Base-by-base conservation (phyloP, 345 rosid species). In the Eucalyptus erythrocorys region DNA sequence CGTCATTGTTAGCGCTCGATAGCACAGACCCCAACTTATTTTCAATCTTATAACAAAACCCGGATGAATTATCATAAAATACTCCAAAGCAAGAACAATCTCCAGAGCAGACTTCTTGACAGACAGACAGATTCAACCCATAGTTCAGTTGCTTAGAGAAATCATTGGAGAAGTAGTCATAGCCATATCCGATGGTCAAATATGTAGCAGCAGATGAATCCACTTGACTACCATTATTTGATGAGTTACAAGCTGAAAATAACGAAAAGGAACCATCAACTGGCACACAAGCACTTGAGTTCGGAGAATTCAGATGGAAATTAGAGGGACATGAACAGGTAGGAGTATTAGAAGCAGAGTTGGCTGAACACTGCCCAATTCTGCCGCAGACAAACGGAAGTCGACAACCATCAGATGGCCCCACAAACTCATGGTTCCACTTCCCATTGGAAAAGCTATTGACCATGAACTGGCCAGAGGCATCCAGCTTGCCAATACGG, bases 1-100 rank as follows among this genome's bases (percentile, higher is more conserved):
- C 86, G 16, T 57, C 90, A 61, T 89, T 88, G 45, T 87, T 49
- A 86, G 87, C 88, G 26, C 90, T 93, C 30, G 91, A 87, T 49
- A 92, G 93, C 55, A 97, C 48, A 64, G 99, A 95, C 88, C 99
- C 99, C 85, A 97, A 92, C 61, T 90, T 88, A 64, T 93, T 92
- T 47, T 92, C 92, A 40, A 95, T 91, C 48, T 89, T 42, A 89
- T 95, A 93, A 89, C 99, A 97, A 88, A 95, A 94, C 88, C 95
- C 93, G 27, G 97, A 94, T 24, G 97, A 94, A 90, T 93, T 95
- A 79, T 92, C 90, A 48, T 90, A 93, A 88, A 96, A 96, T 87
- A 95, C 86, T 49, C 97, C 98, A 53, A 95, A 85, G 90, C 99
- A 97, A 59, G 95, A 95, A 91, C 98, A 97, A 86, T 93, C 92